phyloP scores from a whole-genome alignment of 176 grass and related monocot species.

The Carex littledalei region DNA sequence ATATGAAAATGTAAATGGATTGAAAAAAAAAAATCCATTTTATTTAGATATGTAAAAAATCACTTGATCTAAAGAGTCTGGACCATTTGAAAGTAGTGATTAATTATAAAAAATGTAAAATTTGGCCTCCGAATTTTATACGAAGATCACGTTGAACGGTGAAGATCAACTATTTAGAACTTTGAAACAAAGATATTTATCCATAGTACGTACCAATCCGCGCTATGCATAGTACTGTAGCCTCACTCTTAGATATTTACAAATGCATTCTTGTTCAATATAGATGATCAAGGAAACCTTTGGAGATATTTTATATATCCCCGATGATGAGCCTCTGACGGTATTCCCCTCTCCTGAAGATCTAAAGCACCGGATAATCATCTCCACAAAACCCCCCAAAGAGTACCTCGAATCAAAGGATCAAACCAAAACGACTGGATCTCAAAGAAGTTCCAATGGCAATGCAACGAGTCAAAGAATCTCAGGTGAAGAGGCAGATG shows the following conservation, averaged over 20 bases:
- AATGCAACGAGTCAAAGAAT: constrained; percentile 8
- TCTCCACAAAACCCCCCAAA: constrained; percentile 95
- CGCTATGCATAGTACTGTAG: too few species aligned
- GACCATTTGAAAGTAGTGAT: too few species aligned
- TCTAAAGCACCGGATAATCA: constrained; percentile 73
- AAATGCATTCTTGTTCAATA: constrained; percentile 19
- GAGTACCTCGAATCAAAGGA: constrained; percentile 62
- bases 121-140: too few species aligned
- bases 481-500: constrained; percentile 19
- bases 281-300: constrained; percentile 78
- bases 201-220: too few species aligned
- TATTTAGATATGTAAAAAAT: too few species aligned
- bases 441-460: constrained; percentile 19
- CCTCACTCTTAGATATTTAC: not conserved
- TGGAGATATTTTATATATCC: constrained; percentile 62
- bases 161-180: too few species aligned
- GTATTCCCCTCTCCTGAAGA: constrained; percentile 87
- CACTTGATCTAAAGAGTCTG: too few species aligned
- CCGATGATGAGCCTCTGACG: constrained; percentile 47
- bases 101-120: too few species aligned
- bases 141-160: too few species aligned
- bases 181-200: too few species aligned
- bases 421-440: constrained; percentile 9
- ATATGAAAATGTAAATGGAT: too few species aligned
- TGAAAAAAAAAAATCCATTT: too few species aligned